Evolutionary conservation across 305 asterid species (phyloP), one percentile per base, ranked within the genome.

Genomic region (Fraxinus xanthoxyloides): DNA sequence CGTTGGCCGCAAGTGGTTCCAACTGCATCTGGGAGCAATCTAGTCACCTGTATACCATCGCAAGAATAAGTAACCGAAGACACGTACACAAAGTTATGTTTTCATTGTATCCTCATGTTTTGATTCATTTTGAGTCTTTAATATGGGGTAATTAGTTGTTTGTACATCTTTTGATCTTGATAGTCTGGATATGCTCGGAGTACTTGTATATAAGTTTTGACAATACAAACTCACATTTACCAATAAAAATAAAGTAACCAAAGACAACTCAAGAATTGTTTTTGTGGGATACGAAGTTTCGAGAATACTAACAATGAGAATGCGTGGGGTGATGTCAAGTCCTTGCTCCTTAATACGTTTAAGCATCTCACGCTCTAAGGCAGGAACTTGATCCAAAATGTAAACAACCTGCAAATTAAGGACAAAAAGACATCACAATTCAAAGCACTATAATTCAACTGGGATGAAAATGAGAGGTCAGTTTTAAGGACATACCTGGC

Each of bases 381-480:
- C 97, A 4, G 96, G 97, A 82, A 93, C 98, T 93, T 93, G 98
- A 88, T 93, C 98, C 90, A 93, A 84, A 80, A 93, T 93, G 87
- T 92, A 93, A 51, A 93, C 98, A 80, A 93, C 97, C 97, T 92
- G 75, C 61, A 73, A 82, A 80, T 72, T 10, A 77, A 77, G 36
- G 80, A 65, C 51, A 6, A 38, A 2, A 28, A n/a, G 40, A 54
- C 7, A 17, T 78, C 46, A 77, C 61, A 35, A 32, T 7, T n/a
- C 35, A 40, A 4, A 1, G 6, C n/a, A 54, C 34, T 40, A 23
- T 9, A 72, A 56, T 31, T 36, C 23, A 70, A 54, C 7, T 3
- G 4, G 24, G 24, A 80, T 38, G 79, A 73, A 73, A 54, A 46
- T 13, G 34, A 1, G 12, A 10, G 59, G 69, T 48, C 65, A 9